Evolutionary conservation across 306 rosid species (phyloP), one percentile per base, ranked within the genome.

Genomic region (barrel medic (Medicago truncatula)): DNA sequence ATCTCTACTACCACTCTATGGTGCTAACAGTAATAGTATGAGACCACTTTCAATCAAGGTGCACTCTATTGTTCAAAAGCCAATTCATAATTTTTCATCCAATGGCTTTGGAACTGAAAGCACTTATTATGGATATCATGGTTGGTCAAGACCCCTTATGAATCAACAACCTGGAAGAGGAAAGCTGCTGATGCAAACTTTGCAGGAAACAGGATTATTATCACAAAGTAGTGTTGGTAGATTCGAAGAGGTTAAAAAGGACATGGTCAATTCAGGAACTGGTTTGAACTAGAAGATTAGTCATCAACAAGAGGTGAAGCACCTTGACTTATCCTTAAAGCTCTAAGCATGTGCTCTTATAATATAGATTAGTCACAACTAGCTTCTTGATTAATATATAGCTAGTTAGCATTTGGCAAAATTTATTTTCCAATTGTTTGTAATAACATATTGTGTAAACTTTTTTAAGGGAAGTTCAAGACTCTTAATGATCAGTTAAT

Each of bases 241-340:
- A 77, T 90, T 90, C n/a, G 69, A 82, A 15, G 59, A 18, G 59
- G 70, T 65, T 60, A 39, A 63, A 0, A 86, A 74, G 25, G 52
- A 60, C 31, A 70, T 49, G 77, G 56, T 76, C 47, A 76, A 58
- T 18, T 46, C 83, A 70, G 83, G 77, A 60, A 71, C 61, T 84
- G 80, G 23, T 76, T 82, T 72, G 84, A 80, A 34, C 74, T 80
- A 68, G 84, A 78, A 57, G 81, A n/a, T n/a, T n/a, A 70, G 25
- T 65, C 61, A 81, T 62, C 83, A 83, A 14, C 89, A 91, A 59
- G 88, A 86, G 52, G 82, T 15, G 70, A 89, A 85, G 82, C 74
- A 84, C 46, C 88, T 91, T 59, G 94, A 91, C 74, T 81, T 89
- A 78, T 89, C 94, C 16, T 87, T 91, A 63, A 87, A 86, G 82